Evolutionary conservation across 345 rosid genomes (phyloP).

Genomic region (Xanthoceras sorbifolium): DNA sequence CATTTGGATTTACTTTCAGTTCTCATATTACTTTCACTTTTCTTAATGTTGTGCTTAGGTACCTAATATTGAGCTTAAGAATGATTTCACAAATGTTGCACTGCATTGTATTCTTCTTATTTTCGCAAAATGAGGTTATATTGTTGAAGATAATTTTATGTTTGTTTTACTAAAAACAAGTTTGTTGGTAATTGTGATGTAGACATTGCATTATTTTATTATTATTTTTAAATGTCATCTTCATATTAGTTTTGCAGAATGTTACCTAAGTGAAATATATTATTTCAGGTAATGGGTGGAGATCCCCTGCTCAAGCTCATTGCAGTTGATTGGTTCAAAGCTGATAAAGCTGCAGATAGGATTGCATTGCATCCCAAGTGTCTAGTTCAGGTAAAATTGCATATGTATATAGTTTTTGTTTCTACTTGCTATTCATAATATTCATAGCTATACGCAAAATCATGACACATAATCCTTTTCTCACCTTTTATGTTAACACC

Average conservation of each 20-base stretch:
- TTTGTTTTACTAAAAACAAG: neutral
- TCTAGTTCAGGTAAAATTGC: slow-evolving; percentile 74
- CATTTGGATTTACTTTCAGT: neutral
- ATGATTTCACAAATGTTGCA: neutral
- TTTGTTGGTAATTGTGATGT: neutral
- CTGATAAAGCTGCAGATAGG: slow-evolving; percentile 62
- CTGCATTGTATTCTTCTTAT: neutral
- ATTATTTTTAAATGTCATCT: neutral
- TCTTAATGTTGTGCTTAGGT: no score
- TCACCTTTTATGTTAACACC: neutral
- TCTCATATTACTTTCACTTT: no score
- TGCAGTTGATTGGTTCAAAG: slow-evolving; percentile 91
- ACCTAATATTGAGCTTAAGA: no score
- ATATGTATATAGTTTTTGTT: slow-evolving; percentile 4
- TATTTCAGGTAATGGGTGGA: slow-evolving; percentile 78
- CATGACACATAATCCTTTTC: neutral
- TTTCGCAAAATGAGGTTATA: neutral
- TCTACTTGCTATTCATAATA: neutral
- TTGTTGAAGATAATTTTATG: neutral
- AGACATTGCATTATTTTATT: neutral
- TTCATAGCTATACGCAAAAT: neutral
- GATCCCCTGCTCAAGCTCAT: slow-evolving; percentile 89
- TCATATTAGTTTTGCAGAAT: neutral
- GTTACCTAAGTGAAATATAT: neutral
- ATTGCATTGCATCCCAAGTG: slow-evolving; percentile 79